Evolutionary conservation across 495 filamentous ascomycete genomes (phyloP).

Genomic region (Melanomma pulvis-pyrius): DNA sequence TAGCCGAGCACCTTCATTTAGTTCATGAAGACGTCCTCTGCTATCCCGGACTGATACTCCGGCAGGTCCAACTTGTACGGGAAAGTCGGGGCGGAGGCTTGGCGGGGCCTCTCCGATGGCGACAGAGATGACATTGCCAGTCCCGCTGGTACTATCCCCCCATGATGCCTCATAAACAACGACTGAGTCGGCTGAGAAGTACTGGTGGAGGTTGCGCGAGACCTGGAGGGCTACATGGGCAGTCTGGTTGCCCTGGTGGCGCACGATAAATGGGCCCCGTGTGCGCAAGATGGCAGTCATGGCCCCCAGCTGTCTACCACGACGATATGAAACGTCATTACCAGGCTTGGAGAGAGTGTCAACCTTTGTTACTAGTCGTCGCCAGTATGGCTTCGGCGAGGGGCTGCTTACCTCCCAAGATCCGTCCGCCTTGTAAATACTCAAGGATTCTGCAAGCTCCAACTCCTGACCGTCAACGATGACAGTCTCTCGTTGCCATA

Average conservation of each 20-base stretch:
- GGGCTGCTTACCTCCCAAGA: slow-evolving; percentile 2
- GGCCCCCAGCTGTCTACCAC: slow-evolving; percentile 53
- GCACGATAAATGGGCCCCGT: slow-evolving; percentile 51
- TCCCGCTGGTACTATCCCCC: not conserved
- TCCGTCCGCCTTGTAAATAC: not conserved
- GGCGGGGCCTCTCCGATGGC: slow-evolving; percentile 31
- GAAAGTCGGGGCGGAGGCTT: slow-evolving; percentile 17
- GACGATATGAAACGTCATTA: slow-evolving; percentile 34
- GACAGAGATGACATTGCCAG: slow-evolving; percentile 43
- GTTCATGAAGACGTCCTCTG: slow-evolving; percentile 4
- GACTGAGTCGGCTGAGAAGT: slow-evolving; percentile 59
- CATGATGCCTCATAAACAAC: slow-evolving; percentile 37
- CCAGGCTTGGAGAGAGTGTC: not conserved
- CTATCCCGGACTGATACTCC: slow-evolving; percentile 30
- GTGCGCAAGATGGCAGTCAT: slow-evolving; percentile 57
- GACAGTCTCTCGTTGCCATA: not conserved
- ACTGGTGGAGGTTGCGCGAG: slow-evolving; percentile 63
- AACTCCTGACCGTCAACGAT: slow-evolving; percentile 13
- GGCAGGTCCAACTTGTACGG: slow-evolving; percentile 16
- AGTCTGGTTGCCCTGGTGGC: slow-evolving; percentile 36
- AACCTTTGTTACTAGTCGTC: slow-evolving; percentile 3
- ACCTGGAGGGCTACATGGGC: slow-evolving; percentile 54
- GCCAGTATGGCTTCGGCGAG: not conserved
- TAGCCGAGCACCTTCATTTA: slow-evolving; percentile 42
- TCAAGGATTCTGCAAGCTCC: not conserved